Evolutionary conservation across 306 rosid species (phyloP).

Genomic region (Ormosia emarginata): DNA sequence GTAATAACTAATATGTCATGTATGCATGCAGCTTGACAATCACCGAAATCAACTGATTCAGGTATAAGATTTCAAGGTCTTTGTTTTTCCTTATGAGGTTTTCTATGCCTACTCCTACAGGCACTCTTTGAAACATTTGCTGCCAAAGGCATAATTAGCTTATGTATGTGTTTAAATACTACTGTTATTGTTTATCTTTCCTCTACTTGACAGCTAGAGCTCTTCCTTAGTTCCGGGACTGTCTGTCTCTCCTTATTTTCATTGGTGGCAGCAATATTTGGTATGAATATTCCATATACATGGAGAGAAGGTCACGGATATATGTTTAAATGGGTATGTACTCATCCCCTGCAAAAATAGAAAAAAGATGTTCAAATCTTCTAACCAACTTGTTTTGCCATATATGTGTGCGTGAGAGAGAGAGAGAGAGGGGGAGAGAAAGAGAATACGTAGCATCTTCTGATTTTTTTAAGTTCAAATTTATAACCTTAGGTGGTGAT

Average conservation of each 20-base stretch:
- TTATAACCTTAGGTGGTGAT: conserved; percentile 65
- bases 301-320: conserved; percentile 58
- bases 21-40: conserved; percentile 70
- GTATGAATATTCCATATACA: conserved; percentile 78
- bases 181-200: background rate
- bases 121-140: background rate
- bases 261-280: conserved; percentile 81
- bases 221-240: conserved; percentile 74
- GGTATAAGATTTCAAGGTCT: conserved; percentile 34
- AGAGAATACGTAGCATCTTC: background rate
- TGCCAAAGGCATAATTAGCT: background rate
- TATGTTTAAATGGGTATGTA: conserved; percentile 77
- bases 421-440: background rate
- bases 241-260: conserved; percentile 66
- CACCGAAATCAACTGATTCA: conserved; percentile 85
- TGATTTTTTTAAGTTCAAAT: background rate
- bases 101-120: background rate
- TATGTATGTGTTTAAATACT: background rate
- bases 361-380: background rate
- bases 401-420: background rate
- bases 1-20: background rate
- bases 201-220: conserved; percentile 59
- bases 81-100: background rate
- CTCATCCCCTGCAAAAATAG: background rate
- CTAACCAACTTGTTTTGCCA: background rate